A percentile compares a stretch with the other conserved stretches of the same genome.
These are phyloP conservation scores for Ramichloridium luteum DNA, from an alignment of 2,329 filamentous ascomycete genomes.

Conservation along the genomic window DNA sequence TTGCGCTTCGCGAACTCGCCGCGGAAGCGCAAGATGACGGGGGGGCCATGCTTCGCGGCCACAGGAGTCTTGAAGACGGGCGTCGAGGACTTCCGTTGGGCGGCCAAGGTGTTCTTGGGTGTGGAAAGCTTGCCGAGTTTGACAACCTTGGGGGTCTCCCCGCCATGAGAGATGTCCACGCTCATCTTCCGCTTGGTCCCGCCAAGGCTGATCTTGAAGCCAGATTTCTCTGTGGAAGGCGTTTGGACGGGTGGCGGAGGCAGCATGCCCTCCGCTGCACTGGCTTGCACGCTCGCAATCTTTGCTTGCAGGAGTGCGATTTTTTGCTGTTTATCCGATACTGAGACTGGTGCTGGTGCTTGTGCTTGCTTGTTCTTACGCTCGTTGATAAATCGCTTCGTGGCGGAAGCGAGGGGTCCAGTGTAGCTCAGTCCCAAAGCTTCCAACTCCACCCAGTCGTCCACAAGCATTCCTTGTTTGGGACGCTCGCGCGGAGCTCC, in stretches of 20 bases:
- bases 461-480: conserved; percentile 16
- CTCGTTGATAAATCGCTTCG: conserved; percentile 4
- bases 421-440: conserved; percentile 20
- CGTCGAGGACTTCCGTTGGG: conserved; percentile 6
- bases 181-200: conserved; percentile 19
- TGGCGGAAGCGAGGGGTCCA: conserved; percentile 17
- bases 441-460: conserved; percentile 20
- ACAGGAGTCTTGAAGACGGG: conserved; percentile 4
- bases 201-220: conserved; percentile 18
- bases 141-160: conserved; percentile 17
- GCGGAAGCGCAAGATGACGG: conserved; percentile 8
- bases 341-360: conserved; percentile 5
- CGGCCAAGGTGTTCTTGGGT: conserved; percentile 2
- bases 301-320: conserved; percentile 8
- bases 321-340: conserved; percentile 5
- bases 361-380: conserved; percentile 7
- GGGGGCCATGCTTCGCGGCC: conserved; percentile 5
- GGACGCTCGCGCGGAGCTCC: conserved; percentile 18
- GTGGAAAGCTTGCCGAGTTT: conserved; percentile 15
- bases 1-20: conserved; percentile 8
- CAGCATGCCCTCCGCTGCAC: conserved; percentile 4
- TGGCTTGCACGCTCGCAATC: conserved; percentile 6
- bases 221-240: conserved; percentile 13
- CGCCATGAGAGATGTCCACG: conserved; percentile 11
- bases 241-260: conserved; percentile 7